Percentiles rank a stretch among this genome's conserved stretches.
phyloP scores from a whole-genome alignment of 768 basidiomycete genomes.

The Pleurotus djamor region DNA sequence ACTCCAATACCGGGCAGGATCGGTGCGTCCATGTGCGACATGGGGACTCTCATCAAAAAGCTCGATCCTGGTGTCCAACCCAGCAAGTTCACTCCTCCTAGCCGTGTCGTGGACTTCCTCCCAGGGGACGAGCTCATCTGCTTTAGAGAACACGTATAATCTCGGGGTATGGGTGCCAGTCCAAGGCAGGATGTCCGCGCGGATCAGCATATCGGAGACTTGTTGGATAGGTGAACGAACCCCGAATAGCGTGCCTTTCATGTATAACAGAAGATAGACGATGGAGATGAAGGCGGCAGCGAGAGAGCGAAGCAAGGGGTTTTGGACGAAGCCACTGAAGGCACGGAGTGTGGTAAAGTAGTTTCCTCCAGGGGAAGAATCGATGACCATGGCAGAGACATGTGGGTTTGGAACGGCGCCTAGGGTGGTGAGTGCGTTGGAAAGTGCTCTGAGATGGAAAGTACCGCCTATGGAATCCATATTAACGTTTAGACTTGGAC shows the following conservation, averaged over 20 bases:
- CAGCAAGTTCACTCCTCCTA: slow-evolving; percentile 22
- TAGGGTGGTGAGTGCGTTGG: slow-evolving; percentile 24
- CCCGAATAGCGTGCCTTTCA: slow-evolving; percentile 20
- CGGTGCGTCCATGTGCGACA: slow-evolving; percentile 40
- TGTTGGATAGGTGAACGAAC: slow-evolving; percentile 16
- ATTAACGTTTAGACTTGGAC: not conserved
- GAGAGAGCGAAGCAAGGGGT: slow-evolving; percentile 22
- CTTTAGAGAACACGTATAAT: slow-evolving; percentile 43
- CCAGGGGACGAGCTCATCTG: slow-evolving; percentile 35
- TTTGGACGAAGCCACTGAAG: slow-evolving; percentile 26
- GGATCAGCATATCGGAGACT: slow-evolving; percentile 25
- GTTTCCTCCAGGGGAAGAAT: slow-evolving; percentile 42
- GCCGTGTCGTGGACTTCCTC: slow-evolving; percentile 35
- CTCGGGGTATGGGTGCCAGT: slow-evolving; percentile 32
- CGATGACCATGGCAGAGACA: slow-evolving; percentile 33
- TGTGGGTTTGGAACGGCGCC: slow-evolving; percentile 6
- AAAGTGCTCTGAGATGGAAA: slow-evolving; percentile 30
- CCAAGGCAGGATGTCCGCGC: slow-evolving; percentile 35
- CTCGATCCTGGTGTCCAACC: slow-evolving; percentile 29
- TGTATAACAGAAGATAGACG: slow-evolving; percentile 18
- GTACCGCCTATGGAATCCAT: slow-evolving; percentile 32
- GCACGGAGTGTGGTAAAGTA: slow-evolving; percentile 24
- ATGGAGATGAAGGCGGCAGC: slow-evolving; percentile 21
- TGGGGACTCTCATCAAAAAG: slow-evolving; percentile 40
- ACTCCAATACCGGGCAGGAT: slow-evolving; percentile 44